Conservation (phyloP, 305 asterid genomes). For the Fraxinus velutina region DNA sequence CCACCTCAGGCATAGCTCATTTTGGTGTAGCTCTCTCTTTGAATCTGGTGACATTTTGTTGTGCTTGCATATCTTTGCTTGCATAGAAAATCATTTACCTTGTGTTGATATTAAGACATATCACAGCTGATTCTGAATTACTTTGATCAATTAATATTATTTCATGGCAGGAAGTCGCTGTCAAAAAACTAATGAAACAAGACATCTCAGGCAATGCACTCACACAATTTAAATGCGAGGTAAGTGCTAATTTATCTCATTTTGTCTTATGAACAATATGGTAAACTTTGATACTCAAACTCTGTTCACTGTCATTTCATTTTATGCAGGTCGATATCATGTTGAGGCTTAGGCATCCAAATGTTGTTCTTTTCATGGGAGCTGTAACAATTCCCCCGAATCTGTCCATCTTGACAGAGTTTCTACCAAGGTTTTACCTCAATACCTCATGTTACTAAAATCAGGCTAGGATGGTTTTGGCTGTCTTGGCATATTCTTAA, state of each 20-base stretch:
- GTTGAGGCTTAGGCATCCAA: constrained; percentile 94
- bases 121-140: neutral
- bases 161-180: constrained; percentile 87
- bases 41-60: neutral
- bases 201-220: constrained; percentile 95
- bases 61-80: neutral
- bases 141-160: constrained; percentile 5
- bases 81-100: neutral
- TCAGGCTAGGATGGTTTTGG: constrained; percentile 10
- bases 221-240: constrained; percentile 81
- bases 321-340: constrained; percentile 70
- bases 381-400: constrained; percentile 90
- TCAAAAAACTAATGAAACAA: constrained; percentile 91
- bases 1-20: neutral
- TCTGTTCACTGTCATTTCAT: neutral
- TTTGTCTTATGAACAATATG: constrained; percentile 3
- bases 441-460: neutral
- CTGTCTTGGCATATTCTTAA: constrained; percentile 4
- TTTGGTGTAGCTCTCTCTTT: neutral
- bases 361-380: constrained; percentile 95
- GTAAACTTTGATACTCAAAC: neutral
- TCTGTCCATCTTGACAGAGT: constrained; percentile 90
- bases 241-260: constrained; percentile 29
- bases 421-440: constrained; percentile 68
- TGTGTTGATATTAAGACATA: neutral